phyloP scores from a whole-genome alignment of 768 basidiomycete genomes.

The Hypholoma fasciculare region DNA sequence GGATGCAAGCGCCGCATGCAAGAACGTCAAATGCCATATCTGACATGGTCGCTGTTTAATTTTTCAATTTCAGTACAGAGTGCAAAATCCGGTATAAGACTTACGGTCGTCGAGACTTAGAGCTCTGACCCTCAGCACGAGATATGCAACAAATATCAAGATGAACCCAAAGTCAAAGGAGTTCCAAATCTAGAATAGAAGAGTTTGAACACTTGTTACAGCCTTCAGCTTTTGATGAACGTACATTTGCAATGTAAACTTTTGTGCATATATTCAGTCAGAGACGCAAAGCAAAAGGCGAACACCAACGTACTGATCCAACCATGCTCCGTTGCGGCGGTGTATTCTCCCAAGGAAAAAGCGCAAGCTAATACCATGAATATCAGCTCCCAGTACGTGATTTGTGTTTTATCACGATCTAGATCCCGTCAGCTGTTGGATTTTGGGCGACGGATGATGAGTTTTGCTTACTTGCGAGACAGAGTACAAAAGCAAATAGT shows the following conservation, averaged over 20 bases:
- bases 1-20: slow-evolving; percentile 80
- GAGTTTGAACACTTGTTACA: not conserved
- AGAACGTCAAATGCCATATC: slow-evolving; percentile 80
- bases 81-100: slow-evolving; percentile 15
- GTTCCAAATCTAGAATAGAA: slow-evolving; percentile 75
- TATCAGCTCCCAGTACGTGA: slow-evolving; percentile 65
- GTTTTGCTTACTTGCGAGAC: slow-evolving; percentile 62
- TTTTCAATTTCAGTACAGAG: not conserved
- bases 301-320: slow-evolving; percentile 66
- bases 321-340: slow-evolving; percentile 82
- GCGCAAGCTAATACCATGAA: slow-evolving; percentile 79
- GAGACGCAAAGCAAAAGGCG: not conserved
- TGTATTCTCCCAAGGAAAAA: slow-evolving; percentile 86
- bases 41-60: slow-evolving; percentile 45
- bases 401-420: slow-evolving; percentile 56
- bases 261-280: not conserved
- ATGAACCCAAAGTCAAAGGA: slow-evolving; percentile 81
- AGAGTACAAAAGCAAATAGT: slow-evolving; percentile 68
- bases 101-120: slow-evolving; percentile 53
- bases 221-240: not conserved
- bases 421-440: not conserved
- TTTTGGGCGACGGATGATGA: not conserved
- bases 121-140: slow-evolving; percentile 65
- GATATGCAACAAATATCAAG: slow-evolving; percentile 66
- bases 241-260: slow-evolving; percentile 86